Percentiles rank a stretch among this genome's conserved stretches.
Evolutionary conservation across 495 filamentous ascomycete genomes (phyloP).

Genomic region (Hypoxylon rickii): DNA sequence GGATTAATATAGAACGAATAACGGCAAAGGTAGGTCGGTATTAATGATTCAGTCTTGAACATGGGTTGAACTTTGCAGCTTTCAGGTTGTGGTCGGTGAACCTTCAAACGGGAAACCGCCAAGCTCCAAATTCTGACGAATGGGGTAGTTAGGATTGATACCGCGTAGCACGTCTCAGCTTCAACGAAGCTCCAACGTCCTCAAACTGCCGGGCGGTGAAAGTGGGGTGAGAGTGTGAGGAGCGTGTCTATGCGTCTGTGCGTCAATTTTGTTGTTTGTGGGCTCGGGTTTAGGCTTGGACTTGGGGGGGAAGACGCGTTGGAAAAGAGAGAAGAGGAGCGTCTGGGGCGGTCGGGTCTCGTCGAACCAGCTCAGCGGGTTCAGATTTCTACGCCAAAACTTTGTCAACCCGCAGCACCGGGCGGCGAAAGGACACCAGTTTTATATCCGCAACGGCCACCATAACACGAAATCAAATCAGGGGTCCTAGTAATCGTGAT

Average conservation of each 20-base stretch:
- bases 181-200: too few relatives aligned
- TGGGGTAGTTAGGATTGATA: background rate
- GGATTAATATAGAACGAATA: background rate
- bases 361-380: constrained; percentile 24
- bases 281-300: background rate
- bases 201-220: constrained; percentile 46
- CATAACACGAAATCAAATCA: constrained; percentile 20
- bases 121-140: background rate
- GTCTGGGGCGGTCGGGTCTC: constrained; percentile 11
- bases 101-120: constrained; percentile 5
- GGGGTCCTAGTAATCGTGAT: constrained; percentile 34
- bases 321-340: too few relatives aligned
- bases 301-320: too few relatives aligned
- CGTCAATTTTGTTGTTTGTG: too few relatives aligned
- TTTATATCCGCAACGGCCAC: constrained; percentile 38
- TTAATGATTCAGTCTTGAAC: background rate
- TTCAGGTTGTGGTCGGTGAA: constrained; percentile 3
- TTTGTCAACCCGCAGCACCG: constrained; percentile 17
- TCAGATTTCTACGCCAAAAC: constrained; percentile 17
- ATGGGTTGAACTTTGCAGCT: constrained; percentile 9
- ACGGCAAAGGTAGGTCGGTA: background rate
- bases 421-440: constrained; percentile 37
- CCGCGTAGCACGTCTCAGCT: constrained; percentile 32
- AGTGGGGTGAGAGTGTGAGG: constrained; percentile 30
- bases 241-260: background rate